phyloP scores from a whole-genome alignment of 352 stramenopile genomes.

The Pythium dissotocum region DNA sequence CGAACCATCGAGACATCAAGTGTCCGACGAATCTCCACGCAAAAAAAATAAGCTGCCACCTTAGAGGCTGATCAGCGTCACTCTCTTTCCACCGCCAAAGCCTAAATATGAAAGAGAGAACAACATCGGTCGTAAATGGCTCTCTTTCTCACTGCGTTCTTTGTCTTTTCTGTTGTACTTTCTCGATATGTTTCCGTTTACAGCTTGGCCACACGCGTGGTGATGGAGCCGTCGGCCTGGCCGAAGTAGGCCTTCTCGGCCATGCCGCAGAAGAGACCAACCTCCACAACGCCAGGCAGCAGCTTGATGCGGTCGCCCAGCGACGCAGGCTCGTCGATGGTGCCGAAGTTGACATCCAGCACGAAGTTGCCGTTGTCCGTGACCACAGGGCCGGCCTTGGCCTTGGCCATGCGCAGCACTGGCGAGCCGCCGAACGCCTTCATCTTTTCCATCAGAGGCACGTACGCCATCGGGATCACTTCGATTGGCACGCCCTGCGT shows the following conservation, averaged over 20 bases:
- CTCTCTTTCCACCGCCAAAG: background rate
- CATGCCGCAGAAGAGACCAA: constrained; percentile 89
- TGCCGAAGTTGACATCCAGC: constrained; percentile 86
- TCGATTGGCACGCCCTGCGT: constrained; percentile 94
- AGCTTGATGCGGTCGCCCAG: constrained; percentile 75
- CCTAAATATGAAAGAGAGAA: background rate
- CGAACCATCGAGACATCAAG: background rate
- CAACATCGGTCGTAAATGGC: background rate
- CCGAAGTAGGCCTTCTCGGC: constrained; percentile 88
- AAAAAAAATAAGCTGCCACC: background rate
- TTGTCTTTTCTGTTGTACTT: background rate
- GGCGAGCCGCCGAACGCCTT: constrained; percentile 51
- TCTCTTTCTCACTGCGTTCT: background rate
- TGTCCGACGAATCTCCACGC: background rate
- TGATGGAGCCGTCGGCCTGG: constrained; percentile 81
- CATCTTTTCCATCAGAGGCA: constrained; percentile 89
- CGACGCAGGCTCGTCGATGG: constrained; percentile 63
- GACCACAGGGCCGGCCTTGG: constrained; percentile 95
- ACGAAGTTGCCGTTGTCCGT: constrained; percentile 97
- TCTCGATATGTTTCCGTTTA: constrained; percentile 17
- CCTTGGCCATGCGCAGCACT: constrained; percentile 83
- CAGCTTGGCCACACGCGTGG: constrained; percentile 44
- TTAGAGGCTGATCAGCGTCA: background rate
- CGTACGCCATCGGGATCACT: constrained; percentile 97
- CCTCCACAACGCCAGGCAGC: constrained; percentile 86